Evolutionary conservation across 2,329 filamentous ascomycete species (phyloP), one percentile per base, ranked within the genome.

Genomic region (Neurospora crassa): DNA sequence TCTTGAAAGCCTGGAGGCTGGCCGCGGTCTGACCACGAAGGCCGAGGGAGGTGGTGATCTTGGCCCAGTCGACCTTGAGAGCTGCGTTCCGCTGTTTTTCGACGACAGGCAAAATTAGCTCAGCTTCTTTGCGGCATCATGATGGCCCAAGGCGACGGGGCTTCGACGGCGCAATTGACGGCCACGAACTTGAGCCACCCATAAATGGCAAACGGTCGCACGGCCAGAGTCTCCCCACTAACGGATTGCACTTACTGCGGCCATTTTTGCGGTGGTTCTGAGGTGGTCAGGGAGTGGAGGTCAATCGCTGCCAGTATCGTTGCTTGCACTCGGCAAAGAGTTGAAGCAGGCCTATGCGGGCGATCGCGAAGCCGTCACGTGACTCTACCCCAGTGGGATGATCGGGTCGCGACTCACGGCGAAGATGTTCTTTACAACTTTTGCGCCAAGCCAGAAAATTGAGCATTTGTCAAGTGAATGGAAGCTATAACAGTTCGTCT

Each of bases 1-100:
- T 96, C 90, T 99, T 99, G 91, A 99, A 99, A 76, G 93, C 89
- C 83, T 95, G 91, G 74, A 99, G 93, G 74, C 95, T 92, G 79
- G 91, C 85, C 78, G 93, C 94, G 78, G 96, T 99, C 86, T 94
- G 92, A 83, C 96, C 96, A 83, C 93, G 93, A 83, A 99, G 93
- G 83, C 95, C 95, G 80, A 99, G 94, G 81, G 95, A 96, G 85
- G 89, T 90, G 84, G 91, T 91, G 81, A 99, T 90, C 87, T 96
- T 96, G 86, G 90, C 90, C 96, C 96, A 99, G 91, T 99, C 96
- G 88, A 99, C 90, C 90, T 98, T 99, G 85, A 96, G 90, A 84
- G 95, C 94, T 88, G 95, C 94, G 89, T 93, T 97, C 89, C 94
- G 92, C 95, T 98, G 83, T 83, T 75, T 74, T 72, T 74, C 67